Evolutionary conservation across 2,329 filamentous ascomycete species (phyloP), one percentile per base, ranked within the genome.

Genomic region (Harringtonia aguacate): DNA sequence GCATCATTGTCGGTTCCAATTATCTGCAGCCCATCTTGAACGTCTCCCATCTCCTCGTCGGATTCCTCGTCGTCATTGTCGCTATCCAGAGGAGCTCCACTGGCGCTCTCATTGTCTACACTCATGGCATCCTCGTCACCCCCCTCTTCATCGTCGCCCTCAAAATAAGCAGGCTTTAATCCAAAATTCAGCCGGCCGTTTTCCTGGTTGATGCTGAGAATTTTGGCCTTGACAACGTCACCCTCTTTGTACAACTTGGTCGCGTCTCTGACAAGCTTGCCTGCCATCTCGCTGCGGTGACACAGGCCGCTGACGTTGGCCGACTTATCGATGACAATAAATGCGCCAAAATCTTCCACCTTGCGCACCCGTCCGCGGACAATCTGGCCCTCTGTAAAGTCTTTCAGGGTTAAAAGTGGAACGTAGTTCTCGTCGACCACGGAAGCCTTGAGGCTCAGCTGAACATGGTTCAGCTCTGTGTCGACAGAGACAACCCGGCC

Each of bases 301-400:
- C 90, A 97, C 10, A 98, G 73, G 49, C 92, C 92, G 53, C 90
- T 94, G 49, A 98, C 79, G 53, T 94, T 94, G 44, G 77, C 73
- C 5, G 89, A 94, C 48, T 84, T 80, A 60, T 95, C 87, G 18
- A 98, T 70, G 36, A 94, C 77, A 53, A 98, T 84, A 61, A 98
- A 98, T 6, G 90, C 90, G 51, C 92, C 92, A 59, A 89, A 98
- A 28, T 95, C 85, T 57, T 94, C 86, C 3, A 97, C 88, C 63
- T 94, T 95, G 55, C 89, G 82, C 45, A 98, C 79, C 58, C 86
- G 94, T 39, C 89, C 92, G 13, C 86, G 94, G 29, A 98, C 75
- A 28, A 88, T 68, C 61, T 94, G 85, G 8, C 88, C 89, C 49
- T 75, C 68, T 57, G 83, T 78, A 45, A 97, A 69, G 53, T 94